phyloP scores from a whole-genome alignment of 768 basidiomycete species.

The Pleurotus ostreatus region DNA sequence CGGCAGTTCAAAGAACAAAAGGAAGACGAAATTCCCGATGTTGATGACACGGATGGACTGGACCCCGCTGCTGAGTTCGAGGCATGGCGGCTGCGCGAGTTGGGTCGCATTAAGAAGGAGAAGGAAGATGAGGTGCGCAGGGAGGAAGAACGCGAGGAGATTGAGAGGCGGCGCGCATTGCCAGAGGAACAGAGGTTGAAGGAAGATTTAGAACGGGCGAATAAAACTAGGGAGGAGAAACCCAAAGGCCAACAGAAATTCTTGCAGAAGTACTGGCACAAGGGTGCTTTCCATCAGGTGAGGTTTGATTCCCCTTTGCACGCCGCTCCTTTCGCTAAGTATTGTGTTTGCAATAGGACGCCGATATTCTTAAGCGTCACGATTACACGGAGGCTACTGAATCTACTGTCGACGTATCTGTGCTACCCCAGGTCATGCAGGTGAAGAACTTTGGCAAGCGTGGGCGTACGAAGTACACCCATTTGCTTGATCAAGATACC shows the following conservation, averaged over 20 bases:
- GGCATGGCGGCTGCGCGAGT: slow-evolving; percentile 91
- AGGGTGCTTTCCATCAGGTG: slow-evolving; percentile 98
- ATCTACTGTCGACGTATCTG: slow-evolving; percentile 81
- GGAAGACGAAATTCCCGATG: slow-evolving; percentile 74
- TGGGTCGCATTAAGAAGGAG: slow-evolving; percentile 90
- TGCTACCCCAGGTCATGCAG: slow-evolving; percentile 95
- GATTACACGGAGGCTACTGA: slow-evolving; percentile 91
- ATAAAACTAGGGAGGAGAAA: slow-evolving; percentile 80
- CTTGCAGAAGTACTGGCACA: slow-evolving; percentile 98
- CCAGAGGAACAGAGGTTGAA: slow-evolving; percentile 91
- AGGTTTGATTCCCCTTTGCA: slow-evolving; percentile 6
- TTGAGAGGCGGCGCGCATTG: slow-evolving; percentile 86
- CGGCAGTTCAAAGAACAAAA: slow-evolving; percentile 68
- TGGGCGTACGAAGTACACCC: slow-evolving; percentile 93
- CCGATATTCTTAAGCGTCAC: slow-evolving; percentile 76
- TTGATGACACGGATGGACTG: slow-evolving; percentile 93
- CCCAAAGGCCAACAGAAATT: slow-evolving; percentile 91
- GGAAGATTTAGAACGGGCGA: slow-evolving; percentile 87
- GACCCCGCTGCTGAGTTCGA: slow-evolving; percentile 92
- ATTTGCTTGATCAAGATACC: slow-evolving; percentile 93
- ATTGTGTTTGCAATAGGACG: slow-evolving; percentile 53
- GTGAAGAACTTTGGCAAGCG: slow-evolving; percentile 93
- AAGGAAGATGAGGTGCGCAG: slow-evolving; percentile 81
- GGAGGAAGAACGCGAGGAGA: slow-evolving; percentile 85
- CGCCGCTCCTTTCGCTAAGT: not conserved